phyloP scores from a whole-genome alignment of 208 protist genomes.

The Phytomonas francai region DNA sequence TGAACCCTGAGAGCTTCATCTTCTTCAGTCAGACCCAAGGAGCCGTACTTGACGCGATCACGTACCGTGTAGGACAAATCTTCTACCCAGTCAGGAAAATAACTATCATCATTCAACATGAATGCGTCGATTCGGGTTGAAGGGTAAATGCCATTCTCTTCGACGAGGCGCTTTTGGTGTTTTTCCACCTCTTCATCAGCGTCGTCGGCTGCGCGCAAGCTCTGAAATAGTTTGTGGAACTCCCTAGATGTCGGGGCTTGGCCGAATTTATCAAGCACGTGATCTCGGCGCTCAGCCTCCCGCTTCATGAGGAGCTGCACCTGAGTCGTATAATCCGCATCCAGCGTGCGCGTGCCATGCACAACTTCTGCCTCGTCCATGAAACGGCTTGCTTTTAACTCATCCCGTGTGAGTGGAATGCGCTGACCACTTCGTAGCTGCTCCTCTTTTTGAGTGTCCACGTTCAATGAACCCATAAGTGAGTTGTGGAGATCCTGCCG shows the following conservation, averaged over 20 bases:
- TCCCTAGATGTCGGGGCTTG: conserved; percentile 62
- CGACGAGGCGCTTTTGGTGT: conserved; percentile 58
- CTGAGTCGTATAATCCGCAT: conserved; percentile 20
- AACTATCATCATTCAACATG: conserved; percentile 81
- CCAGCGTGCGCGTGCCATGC: neutral
- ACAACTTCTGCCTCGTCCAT: conserved; percentile 32
- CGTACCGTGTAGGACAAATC: conserved; percentile 77
- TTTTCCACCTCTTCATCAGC: conserved; percentile 46
- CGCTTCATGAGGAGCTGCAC: conserved; percentile 47
- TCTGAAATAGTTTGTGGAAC: conserved; percentile 56
- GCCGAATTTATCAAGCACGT: conserved; percentile 71
- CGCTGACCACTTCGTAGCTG: conserved; percentile 25
- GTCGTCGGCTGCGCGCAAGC: conserved; percentile 39
- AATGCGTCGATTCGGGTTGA: conserved; percentile 71
- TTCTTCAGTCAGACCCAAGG: conserved; percentile 79
- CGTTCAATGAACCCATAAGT: conserved; percentile 22
- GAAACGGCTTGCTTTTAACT: conserved; percentile 22
- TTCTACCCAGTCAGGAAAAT: conserved; percentile 81
- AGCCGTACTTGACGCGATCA: conserved; percentile 85
- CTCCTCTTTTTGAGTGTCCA: conserved; percentile 27
- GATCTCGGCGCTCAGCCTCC: conserved; percentile 60
- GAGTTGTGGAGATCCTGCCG: conserved; percentile 28
- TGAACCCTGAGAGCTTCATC: conserved; percentile 78
- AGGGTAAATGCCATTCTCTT: conserved; percentile 77
- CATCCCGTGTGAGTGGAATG: conserved; percentile 20